Conservation (phyloP, 805 yeast species). For the Metschnikowia koreensis region DNA sequence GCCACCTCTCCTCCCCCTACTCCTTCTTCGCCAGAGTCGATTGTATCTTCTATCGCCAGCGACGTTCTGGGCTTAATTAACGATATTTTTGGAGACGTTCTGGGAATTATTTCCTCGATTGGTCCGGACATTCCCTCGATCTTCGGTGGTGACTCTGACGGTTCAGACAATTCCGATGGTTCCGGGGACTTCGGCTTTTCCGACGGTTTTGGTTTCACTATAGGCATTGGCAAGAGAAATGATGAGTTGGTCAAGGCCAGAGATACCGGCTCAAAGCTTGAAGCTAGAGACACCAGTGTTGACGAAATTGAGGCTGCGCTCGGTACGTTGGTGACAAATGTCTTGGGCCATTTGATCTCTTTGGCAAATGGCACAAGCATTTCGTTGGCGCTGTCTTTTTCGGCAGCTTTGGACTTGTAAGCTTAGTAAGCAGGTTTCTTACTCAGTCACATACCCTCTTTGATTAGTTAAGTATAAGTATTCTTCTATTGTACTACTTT, state of each 20-base stretch:
- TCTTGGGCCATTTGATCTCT: slow-evolving; percentile 4
- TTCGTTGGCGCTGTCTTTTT: slow-evolving; percentile 9
- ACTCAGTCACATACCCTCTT: neutral
- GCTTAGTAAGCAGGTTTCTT: slow-evolving; percentile 1
- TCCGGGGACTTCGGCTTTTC: neutral
- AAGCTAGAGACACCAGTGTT: neutral
- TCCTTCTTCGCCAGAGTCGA: neutral
- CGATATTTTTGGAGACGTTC: slow-evolving; percentile 3
- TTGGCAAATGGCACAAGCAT: slow-evolving; percentile 8
- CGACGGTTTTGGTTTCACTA: neutral
- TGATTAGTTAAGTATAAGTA: neutral
- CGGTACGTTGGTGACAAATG: slow-evolving; percentile 6
- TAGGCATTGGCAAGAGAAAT: slow-evolving; percentile 5
- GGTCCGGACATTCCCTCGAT: neutral
- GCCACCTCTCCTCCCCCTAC: neutral
- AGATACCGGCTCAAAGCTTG: neutral
- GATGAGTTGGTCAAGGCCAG: neutral
- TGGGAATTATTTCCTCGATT: neutral
- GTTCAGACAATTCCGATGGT: neutral
- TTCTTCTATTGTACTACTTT: neutral
- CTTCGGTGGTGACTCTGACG: neutral
- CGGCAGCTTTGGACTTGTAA: slow-evolving; percentile 4
- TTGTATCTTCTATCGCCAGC: slow-evolving; percentile 1
- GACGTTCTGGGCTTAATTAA: slow-evolving; percentile 1
- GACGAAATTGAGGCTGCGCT: slow-evolving; percentile 2